Percentiles rank a stretch among this genome's conserved stretches.
Evolutionary conservation across 2,329 filamentous ascomycete species (phyloP).

Genomic region (Mariannaea elegans): DNA sequence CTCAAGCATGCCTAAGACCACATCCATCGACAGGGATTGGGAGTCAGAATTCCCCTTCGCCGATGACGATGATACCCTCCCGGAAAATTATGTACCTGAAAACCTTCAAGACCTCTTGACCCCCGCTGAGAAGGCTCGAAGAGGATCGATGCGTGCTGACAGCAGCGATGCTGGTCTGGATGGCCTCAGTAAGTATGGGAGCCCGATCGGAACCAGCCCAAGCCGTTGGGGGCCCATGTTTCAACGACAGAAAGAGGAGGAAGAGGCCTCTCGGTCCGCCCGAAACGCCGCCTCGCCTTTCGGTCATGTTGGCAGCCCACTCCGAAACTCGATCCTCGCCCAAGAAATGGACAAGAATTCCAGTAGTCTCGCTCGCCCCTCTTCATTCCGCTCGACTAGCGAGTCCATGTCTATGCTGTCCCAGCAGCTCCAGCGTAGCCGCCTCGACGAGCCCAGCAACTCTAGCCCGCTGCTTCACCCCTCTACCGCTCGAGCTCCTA

Average conservation of each 20-base stretch:
- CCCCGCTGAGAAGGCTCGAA: slow-evolving; percentile 71
- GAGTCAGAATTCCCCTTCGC: slow-evolving; percentile 75
- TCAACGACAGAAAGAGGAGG: slow-evolving; percentile 68
- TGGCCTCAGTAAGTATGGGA: slow-evolving; percentile 67
- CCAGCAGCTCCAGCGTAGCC: slow-evolving; percentile 69
- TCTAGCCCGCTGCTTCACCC: slow-evolving; percentile 62
- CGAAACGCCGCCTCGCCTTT: slow-evolving; percentile 61
- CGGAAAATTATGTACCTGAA: slow-evolving; percentile 74
- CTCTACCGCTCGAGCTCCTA: slow-evolving; percentile 50
- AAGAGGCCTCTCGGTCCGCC: slow-evolving; percentile 53
- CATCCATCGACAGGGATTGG: slow-evolving; percentile 71
- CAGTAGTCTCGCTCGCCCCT: slow-evolving; percentile 51
- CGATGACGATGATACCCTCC: slow-evolving; percentile 73
- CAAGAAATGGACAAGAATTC: slow-evolving; percentile 56
- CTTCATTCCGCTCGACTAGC: slow-evolving; percentile 51
- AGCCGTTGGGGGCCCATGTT: slow-evolving; percentile 70
- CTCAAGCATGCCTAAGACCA: slow-evolving; percentile 71
- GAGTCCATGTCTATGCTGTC: slow-evolving; percentile 67
- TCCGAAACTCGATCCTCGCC: slow-evolving; percentile 70
- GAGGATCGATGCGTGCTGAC: slow-evolving; percentile 68
- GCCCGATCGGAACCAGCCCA: slow-evolving; percentile 66
- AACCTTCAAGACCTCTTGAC: slow-evolving; percentile 73
- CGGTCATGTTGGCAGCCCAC: slow-evolving; percentile 71
- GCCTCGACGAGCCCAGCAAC: slow-evolving; percentile 57
- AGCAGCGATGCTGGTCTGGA: slow-evolving; percentile 59